A percentile compares a stretch with the other conserved stretches of the same genome.
phyloP scores from a whole-genome alignment of 1,284 basidiomycete species.

The Irpex sp. region DNA sequence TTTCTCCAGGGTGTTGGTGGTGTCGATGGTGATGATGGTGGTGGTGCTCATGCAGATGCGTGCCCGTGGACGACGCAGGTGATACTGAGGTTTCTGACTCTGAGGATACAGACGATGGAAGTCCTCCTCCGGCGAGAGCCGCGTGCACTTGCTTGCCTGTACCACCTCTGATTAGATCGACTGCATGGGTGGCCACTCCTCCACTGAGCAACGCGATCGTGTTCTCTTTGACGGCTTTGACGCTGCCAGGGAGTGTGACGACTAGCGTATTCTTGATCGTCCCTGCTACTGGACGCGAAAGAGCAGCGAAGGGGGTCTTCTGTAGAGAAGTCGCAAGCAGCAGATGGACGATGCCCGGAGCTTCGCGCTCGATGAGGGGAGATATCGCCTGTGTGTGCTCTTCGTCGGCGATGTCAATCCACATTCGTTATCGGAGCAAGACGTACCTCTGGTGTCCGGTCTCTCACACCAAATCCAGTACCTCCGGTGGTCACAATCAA shows the following conservation, averaged over 20 bases:
- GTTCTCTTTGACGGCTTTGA: constrained; percentile 82
- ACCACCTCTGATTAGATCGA: constrained; percentile 73
- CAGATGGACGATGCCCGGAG: constrained; percentile 78
- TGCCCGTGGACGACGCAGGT: neutral
- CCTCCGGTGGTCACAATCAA: constrained; percentile 83
- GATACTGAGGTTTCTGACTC: constrained; percentile 15
- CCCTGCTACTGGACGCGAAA: constrained; percentile 80
- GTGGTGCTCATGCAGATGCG: constrained; percentile 5
- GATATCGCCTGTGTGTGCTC: constrained; percentile 53
- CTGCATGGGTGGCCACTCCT: constrained; percentile 64
- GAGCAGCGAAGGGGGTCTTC: constrained; percentile 76
- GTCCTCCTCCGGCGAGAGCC: constrained; percentile 15
- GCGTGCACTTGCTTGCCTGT: constrained; percentile 60
- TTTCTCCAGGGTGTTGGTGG: constrained; percentile 37
- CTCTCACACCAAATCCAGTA: constrained; percentile 79
- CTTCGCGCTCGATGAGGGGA: constrained; percentile 69
- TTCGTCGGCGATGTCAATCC: neutral
- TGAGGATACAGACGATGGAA: neutral
- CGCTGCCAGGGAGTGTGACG: constrained; percentile 79
- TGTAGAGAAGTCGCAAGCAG: constrained; percentile 65
- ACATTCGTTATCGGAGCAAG: constrained; percentile 1
- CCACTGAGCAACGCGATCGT: constrained; percentile 56
- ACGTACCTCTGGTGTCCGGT: constrained; percentile 77
- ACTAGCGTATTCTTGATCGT: constrained; percentile 66
- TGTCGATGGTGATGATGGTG: constrained; percentile 37